Base-by-base conservation (phyloP, 2,329 filamentous ascomycete species). In the Aspergillus clavatus region DNA sequence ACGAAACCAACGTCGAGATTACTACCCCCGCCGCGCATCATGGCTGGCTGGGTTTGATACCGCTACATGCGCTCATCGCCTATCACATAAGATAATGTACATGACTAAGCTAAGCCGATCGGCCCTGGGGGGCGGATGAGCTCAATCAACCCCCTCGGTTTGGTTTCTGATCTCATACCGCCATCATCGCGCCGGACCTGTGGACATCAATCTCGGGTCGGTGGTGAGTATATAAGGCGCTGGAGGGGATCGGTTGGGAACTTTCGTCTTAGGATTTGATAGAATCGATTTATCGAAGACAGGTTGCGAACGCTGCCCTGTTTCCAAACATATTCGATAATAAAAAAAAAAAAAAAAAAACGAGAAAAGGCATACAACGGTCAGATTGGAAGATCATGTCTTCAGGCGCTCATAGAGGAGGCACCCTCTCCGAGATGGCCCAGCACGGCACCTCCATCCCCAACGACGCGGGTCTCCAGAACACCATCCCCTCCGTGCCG, bases 401-500 rank as follows among this genome's bases (percentile, higher is more conserved):
- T n/a, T 33, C 38, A 24, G 50, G 62, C 42, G 44, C 62, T 23
- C 58, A 69, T 56, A 57, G 54, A 45, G 68, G 68, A 40, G 69
- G 67, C 42, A 58, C 55, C 43, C 61, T 71, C 50, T 61, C 63
- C 19, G 67, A 70, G 37, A 69, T 70, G 67, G 67, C 68, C 27
- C 40, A 58, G 23, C 46, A 55, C 5, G 67, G 67, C 35, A 72
- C 66, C n/a, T 53, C 46, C 3, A 59, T 75, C 27, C 75, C 74
- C 42, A 65, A 69, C 44, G 72, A 76, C 51, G 72, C 74, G 31
- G 73, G 72, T 43, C 47, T 50, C 35, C 62, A 68, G 51, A 69
- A 69, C 51, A 62, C 62, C 39, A 73, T 78, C 47, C 72, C 73
- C 11, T 77, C 75, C 2, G 67, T 72, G 2, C 67, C 74, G 19